These are phyloP conservation scores for Moricandia arvensis DNA, from an alignment of 345 rosid species.

Conservation along the genomic window DNA sequence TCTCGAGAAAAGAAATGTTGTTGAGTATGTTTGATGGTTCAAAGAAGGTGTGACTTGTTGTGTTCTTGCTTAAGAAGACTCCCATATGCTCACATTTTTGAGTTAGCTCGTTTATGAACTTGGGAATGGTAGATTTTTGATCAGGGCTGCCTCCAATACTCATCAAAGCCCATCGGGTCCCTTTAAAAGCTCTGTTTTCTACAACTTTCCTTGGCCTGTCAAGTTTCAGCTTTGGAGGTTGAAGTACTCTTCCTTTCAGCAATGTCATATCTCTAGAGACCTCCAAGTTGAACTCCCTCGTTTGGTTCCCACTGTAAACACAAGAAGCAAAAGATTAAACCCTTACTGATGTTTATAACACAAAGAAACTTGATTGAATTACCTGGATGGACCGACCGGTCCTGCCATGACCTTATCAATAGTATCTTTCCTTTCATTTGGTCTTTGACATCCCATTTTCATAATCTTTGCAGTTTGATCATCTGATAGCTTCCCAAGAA, in stretches of 20 bases:
- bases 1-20: slow-evolving; percentile 65
- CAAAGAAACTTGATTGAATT: slow-evolving; percentile 12
- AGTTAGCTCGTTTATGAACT: slow-evolving; percentile 75
- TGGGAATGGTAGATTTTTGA: slow-evolving; percentile 71
- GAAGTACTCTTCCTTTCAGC: slow-evolving; percentile 79
- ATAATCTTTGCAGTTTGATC: slow-evolving; percentile 92
- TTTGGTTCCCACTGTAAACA: slow-evolving; percentile 66
- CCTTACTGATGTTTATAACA: not conserved
- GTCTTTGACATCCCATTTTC: slow-evolving; percentile 90
- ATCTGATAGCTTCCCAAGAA: slow-evolving; percentile 95
- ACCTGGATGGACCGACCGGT: slow-evolving; percentile 91
- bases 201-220: slow-evolving; percentile 78
- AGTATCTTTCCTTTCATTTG: slow-evolving; percentile 75
- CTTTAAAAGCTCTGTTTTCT: slow-evolving; percentile 74
- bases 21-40: slow-evolving; percentile 76
- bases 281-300: slow-evolving; percentile 69
- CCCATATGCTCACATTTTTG: slow-evolving; percentile 91
- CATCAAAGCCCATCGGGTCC: slow-evolving; percentile 80
- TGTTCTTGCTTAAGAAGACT: slow-evolving; percentile 67
- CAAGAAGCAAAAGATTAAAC: slow-evolving; percentile 18
- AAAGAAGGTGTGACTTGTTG: slow-evolving; percentile 54
- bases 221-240: slow-evolving; percentile 92
- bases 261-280: slow-evolving; percentile 82
- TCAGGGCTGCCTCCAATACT: slow-evolving; percentile 82
- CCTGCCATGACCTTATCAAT: slow-evolving; percentile 80